Conservation (phyloP, 2,329 filamentous ascomycete species). For the Aspergillus felis region DNA sequence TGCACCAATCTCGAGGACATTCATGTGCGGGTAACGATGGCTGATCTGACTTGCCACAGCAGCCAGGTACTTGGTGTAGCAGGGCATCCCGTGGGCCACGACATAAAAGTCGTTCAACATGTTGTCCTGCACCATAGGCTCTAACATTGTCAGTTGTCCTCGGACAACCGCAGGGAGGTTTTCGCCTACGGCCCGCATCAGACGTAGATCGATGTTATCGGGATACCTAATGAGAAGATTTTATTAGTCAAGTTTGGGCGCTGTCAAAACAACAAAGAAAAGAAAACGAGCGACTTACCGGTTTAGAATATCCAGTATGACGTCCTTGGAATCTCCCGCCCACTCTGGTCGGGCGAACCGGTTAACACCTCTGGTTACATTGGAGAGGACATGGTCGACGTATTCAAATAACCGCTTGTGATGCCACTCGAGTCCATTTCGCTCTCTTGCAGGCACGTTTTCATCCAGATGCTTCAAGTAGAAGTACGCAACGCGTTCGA, state of each 20-base stretch:
- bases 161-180: slow-evolving; percentile 33
- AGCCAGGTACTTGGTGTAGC: slow-evolving; percentile 21
- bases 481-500: slow-evolving; percentile 18
- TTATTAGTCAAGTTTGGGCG: too few relatives aligned
- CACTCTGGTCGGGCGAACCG: slow-evolving; percentile 10
- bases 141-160: slow-evolving; percentile 34
- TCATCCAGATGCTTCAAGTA: slow-evolving; percentile 11
- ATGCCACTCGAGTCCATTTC: neutral
- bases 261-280: neutral
- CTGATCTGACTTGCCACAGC: slow-evolving; percentile 32
- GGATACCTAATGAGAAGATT: neutral
- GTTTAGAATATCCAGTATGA: slow-evolving; percentile 7
- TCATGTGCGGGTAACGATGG: slow-evolving; percentile 41
- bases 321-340: slow-evolving; percentile 7
- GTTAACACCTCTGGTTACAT: slow-evolving; percentile 9
- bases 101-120: slow-evolving; percentile 35
- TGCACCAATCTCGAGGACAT: too few relatives aligned
- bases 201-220: slow-evolving; percentile 9
- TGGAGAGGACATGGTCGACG: slow-evolving; percentile 6
- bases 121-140: slow-evolving; percentile 33
- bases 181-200: slow-evolving; percentile 24
- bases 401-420: slow-evolving; percentile 12
- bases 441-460: neutral
- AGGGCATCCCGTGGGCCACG: slow-evolving; percentile 18
- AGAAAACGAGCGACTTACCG: slow-evolving; percentile 7